Base-by-base conservation (phyloP, 305 asterid genomes). In the Fraxinus nigra region DNA sequence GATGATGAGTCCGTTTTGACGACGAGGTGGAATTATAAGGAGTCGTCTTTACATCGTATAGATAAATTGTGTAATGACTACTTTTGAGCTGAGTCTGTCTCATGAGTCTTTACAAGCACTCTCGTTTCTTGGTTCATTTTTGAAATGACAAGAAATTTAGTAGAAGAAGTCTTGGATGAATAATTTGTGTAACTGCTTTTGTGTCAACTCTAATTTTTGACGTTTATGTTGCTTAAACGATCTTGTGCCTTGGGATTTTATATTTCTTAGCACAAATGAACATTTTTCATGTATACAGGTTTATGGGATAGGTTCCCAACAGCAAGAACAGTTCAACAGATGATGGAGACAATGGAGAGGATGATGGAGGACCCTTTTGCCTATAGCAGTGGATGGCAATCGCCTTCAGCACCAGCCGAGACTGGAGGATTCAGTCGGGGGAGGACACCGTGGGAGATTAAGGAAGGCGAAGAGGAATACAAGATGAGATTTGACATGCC, bases 281-380 rank as follows among this genome's bases (percentile, higher is more conserved):
- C 10, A 1, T 13, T 4, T 48, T 2, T 22, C 34, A 0, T 56
- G 2, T 81, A 1, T 38, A 7, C 86, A 93, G 97, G 97, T 46
- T 59, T 90, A 43, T 89, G 94, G 95, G 98, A 92, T 84, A 90
- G 93, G 85, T 92, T 89, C 70, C 97, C 95, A 14, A 87, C 91
- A 4, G 92, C 95, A n/a, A 90, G 90, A 59, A 93, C 98, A 76
- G 90, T 93, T 82, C 94, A 93, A 56, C 95, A 93, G 61, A 92
- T 93, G 98, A 85, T 93, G 91, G 97, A 92, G 7, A 90, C 97
- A 28, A 93, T 93, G 97, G 95, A 93, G 8, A 88, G 91, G 16
- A 28, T 92, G 43, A 84, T 91, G 86, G 98, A 92, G 10, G 97
- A 90, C 48, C 95, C 94, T 32, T 28, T 86, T 0, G 85, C 85